Conservation (phyloP, 257 asterid species). For the Capsicum chinense region DNA sequence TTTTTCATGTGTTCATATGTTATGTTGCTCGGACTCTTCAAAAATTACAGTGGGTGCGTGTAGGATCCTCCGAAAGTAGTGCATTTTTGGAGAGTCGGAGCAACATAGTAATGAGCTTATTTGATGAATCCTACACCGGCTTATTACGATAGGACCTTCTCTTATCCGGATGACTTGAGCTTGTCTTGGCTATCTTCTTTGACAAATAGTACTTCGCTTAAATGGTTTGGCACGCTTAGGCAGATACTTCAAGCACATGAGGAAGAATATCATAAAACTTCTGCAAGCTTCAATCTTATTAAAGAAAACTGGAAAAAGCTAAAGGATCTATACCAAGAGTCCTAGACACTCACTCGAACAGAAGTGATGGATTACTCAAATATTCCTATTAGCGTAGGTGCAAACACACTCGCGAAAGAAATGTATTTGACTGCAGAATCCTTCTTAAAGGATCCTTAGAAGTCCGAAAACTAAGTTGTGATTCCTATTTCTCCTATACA, state of each 20-base stretch:
- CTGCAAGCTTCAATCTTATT: not conserved
- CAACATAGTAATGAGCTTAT: not conserved
- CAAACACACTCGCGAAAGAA: not conserved
- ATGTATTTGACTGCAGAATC: not conserved
- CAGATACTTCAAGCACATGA: not conserved
- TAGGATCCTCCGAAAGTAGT: no score
- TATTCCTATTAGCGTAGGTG: not conserved
- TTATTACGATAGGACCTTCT: not conserved
- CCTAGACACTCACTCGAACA: not conserved
- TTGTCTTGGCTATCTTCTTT: constrained; percentile 2
- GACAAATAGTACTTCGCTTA: not conserved
- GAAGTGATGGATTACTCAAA: not conserved
- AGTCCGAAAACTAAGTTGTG: no score
- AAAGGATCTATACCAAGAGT: not conserved
- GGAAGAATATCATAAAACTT: not conserved
- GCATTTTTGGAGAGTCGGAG: no score
- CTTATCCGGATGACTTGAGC: not conserved
- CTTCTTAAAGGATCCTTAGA: not conserved
- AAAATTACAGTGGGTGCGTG: no score
- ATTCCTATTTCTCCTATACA: no score
- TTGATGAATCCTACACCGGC: not conserved
- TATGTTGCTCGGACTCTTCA: no score
- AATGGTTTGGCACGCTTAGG: not conserved
- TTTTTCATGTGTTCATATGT: no score
- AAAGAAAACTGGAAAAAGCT: not conserved